These are phyloP conservation scores for Castanea sativa DNA, from an alignment of 306 rosid genomes.

Conservation along the genomic window DNA sequence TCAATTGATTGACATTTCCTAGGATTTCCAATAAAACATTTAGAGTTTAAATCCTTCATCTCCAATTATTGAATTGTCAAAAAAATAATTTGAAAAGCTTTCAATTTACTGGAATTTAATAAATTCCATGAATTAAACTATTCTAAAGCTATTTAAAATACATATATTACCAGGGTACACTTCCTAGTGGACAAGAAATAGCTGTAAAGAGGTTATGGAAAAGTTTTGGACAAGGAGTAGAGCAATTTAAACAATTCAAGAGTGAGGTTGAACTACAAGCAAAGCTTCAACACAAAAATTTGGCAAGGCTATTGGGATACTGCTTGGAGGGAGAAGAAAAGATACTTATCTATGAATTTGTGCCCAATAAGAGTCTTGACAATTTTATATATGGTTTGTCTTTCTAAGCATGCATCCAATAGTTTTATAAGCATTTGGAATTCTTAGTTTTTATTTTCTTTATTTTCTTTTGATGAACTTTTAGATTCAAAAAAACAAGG, in stretches of 20 bases:
- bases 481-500: slow-evolving; percentile 8
- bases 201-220: slow-evolving; percentile 21
- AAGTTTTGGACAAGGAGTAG: background rate
- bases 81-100: background rate
- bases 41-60: too few relatives aligned
- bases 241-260: slow-evolving; percentile 13
- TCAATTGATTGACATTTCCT: too few relatives aligned
- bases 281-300: slow-evolving; percentile 22
- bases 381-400: slow-evolving; percentile 25
- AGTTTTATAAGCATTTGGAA: background rate
- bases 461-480: background rate
- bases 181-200: slow-evolving; percentile 19
- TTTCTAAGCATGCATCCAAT: background rate
- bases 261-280: slow-evolving; percentile 23
- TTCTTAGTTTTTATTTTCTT: background rate
- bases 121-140: background rate
- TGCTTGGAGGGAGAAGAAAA: slow-evolving; percentile 18
- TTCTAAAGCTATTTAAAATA: background rate
- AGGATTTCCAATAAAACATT: too few relatives aligned
- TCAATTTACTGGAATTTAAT: background rate
- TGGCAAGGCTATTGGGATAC: slow-evolving; percentile 21
- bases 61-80: too few relatives aligned
- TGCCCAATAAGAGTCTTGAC: slow-evolving; percentile 31
- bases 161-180: slow-evolving; percentile 20
- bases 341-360: slow-evolving; percentile 24